Percentiles rank a stretch among this genome's conserved stretches.
These are phyloP conservation scores for Gleditsia sinensis DNA, from an alignment of 306 rosid genomes.

Conservation along the genomic window DNA sequence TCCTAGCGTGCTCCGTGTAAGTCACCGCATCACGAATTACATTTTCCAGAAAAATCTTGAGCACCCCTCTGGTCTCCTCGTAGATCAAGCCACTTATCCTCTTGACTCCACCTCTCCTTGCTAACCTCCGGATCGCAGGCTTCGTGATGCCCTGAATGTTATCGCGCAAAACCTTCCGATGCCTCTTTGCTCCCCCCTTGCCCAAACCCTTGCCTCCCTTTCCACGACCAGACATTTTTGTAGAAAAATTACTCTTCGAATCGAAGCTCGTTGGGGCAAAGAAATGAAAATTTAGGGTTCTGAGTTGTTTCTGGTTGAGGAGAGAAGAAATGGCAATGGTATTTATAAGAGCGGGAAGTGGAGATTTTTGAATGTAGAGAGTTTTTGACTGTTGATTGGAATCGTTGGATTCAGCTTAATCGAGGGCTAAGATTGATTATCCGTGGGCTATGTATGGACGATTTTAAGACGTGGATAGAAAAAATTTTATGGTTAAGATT, in stretches of 20 bases:
- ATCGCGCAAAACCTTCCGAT: slow-evolving; percentile 40
- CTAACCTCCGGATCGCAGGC: slow-evolving; percentile 44
- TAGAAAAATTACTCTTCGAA: neutral
- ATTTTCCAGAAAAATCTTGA: slow-evolving; percentile 44
- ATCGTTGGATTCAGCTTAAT: neutral
- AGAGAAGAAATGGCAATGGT: neutral
- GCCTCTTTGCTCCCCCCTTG: slow-evolving; percentile 50
- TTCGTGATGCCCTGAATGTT: slow-evolving; percentile 48
- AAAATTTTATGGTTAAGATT: slow-evolving; percentile 1
- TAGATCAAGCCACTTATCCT: slow-evolving; percentile 49
- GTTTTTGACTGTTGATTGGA: neutral
- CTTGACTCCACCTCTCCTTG: slow-evolving; percentile 45
- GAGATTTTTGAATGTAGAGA: neutral
- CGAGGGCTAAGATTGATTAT: neutral
- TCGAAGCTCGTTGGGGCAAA: neutral
- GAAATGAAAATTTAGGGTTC: slow-evolving; percentile 10
- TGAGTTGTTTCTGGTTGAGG: no score
- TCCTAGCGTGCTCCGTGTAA: slow-evolving; percentile 47
- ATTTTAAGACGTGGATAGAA: neutral
- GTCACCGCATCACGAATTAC: slow-evolving; percentile 47
- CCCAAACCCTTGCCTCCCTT: slow-evolving; percentile 51
- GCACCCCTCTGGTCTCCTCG: slow-evolving; percentile 39
- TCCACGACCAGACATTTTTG: slow-evolving; percentile 39
- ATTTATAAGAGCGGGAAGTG: slow-evolving; percentile 41
- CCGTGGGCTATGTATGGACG: neutral